Conservation (phyloP, 768 basidiomycete genomes). For the Phlegmacium glaucopus region DNA sequence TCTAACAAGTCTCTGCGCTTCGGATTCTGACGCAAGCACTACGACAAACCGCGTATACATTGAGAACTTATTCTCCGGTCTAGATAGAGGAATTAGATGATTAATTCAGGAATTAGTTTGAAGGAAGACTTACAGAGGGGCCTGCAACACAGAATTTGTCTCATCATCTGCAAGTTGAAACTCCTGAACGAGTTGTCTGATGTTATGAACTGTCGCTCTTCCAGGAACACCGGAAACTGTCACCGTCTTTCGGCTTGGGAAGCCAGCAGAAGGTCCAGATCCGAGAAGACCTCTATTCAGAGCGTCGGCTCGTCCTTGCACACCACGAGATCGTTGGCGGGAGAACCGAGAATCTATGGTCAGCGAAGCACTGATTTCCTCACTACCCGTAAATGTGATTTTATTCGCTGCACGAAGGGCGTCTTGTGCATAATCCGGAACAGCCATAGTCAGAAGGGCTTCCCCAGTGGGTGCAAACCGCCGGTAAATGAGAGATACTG, state of each 20-base stretch:
- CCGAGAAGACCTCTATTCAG: conserved; percentile 25
- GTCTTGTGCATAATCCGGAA: conserved; percentile 38
- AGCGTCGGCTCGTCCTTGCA: conserved; percentile 23
- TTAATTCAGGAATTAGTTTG: not conserved
- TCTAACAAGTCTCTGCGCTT: conserved; percentile 69
- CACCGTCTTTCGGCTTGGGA: conserved; percentile 52
- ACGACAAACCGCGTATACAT: conserved; percentile 53
- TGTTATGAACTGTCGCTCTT: conserved; percentile 28
- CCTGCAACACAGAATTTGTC: conserved; percentile 38
- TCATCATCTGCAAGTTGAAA: conserved; percentile 40
- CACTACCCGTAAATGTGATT: conserved; percentile 42
- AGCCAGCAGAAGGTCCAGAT: conserved; percentile 50
- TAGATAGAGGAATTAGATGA: conserved; percentile 13
- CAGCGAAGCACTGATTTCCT: conserved; percentile 32
- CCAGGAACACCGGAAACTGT: conserved; percentile 62
- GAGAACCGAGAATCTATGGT: conserved; percentile 11
- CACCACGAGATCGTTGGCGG: conserved; percentile 11
- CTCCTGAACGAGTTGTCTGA: conserved; percentile 39
- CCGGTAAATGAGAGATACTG: conserved; percentile 59
- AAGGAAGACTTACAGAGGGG: conserved; percentile 42
- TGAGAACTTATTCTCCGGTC: conserved; percentile 37
- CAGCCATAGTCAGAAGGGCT: conserved; percentile 54
- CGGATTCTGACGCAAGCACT: conserved; percentile 51
- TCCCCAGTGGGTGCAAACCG: conserved; percentile 57
- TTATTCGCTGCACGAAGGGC: conserved; percentile 41